These are phyloP conservation scores for Fusarium oxysporum DNA, from an alignment of 2,329 filamentous ascomycete species.

Conservation along the genomic window DNA sequence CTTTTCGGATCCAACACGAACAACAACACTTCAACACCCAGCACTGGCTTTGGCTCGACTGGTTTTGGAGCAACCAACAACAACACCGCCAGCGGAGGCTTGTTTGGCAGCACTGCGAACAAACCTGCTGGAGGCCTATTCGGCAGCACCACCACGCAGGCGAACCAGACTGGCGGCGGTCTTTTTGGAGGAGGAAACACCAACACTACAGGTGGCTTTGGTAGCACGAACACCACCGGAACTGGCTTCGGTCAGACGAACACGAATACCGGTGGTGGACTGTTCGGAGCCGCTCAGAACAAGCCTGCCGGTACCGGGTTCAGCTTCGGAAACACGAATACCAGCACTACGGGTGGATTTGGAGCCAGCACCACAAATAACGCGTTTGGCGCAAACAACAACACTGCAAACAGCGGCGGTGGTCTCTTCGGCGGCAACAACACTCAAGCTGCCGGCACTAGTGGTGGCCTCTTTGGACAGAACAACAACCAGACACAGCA, in stretches of 20 bases:
- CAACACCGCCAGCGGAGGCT: slow-evolving; percentile 43
- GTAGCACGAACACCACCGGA: slow-evolving; percentile 41
- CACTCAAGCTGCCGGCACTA: slow-evolving; percentile 51
- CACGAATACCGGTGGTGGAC: slow-evolving; percentile 48
- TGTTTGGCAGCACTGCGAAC: slow-evolving; percentile 48
- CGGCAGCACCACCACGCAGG: slow-evolving; percentile 41
- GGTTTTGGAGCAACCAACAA: slow-evolving; percentile 57
- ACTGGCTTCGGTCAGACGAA: slow-evolving; percentile 54
- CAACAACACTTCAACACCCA: slow-evolving; percentile 46
- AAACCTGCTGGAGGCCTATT: slow-evolving; percentile 55
- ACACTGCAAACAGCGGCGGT: slow-evolving; percentile 46
- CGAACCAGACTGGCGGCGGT: slow-evolving; percentile 42
- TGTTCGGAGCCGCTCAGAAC: slow-evolving; percentile 59
- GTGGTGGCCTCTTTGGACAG: slow-evolving; percentile 57
- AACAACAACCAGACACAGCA: slow-evolving; percentile 50
- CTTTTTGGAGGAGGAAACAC: slow-evolving; percentile 43
- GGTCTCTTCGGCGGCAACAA: slow-evolving; percentile 60
- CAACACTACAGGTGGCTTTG: slow-evolving; percentile 33
- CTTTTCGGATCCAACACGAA: slow-evolving; percentile 53
- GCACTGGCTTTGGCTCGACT: slow-evolving; percentile 44
- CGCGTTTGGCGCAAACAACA: slow-evolving; percentile 47
- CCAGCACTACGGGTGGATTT: slow-evolving; percentile 43
- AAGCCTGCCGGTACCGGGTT: slow-evolving; percentile 54
- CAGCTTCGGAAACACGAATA: slow-evolving; percentile 57
- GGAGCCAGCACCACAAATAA: slow-evolving; percentile 41